Evolutionary conservation across 2,329 filamentous ascomycete genomes (phyloP), one percentile per base, ranked within the genome.

Genomic region (Apiospora kogelbergensis): DNA sequence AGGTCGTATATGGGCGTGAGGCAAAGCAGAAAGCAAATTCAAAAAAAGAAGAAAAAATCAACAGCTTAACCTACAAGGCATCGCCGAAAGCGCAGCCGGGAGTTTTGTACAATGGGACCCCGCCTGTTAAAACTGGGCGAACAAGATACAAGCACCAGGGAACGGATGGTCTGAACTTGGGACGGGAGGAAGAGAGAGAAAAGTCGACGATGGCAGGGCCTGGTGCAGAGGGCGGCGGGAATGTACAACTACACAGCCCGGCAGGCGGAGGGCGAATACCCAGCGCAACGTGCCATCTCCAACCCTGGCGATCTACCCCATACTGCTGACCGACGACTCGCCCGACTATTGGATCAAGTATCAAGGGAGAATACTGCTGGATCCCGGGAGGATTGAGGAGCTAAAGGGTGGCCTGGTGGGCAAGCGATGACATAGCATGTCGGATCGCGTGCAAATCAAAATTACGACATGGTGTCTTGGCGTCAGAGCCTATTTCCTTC

Each of bases 281-380:
- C 53, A 60, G 53, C 53, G 53, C 53, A 60, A 60, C 53, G 53
- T 60, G 30, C 53, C 53, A 60, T 60, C 26, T 20, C 53, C 17
- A 37, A 60, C 37, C 53, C 53, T 60, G 53, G 53, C 53, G 53
- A 60, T 60, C 53, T 37, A 60, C 53, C 53, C 53, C 53, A 60
- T 60, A 60, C 53, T 60, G 53, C 53, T 60, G 53, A 60, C 53
- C 53, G 53, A 60, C 53, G 53, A 60, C 53, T 60, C 53, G 53
- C 30, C 53, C 53, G 53, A 60, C 53, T 11, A 60, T 60, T 60
- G 53, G 53, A 60, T 37, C 53, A 17, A n/a, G 24, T 30, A 33
- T 26, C 46, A 15, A 26, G 26, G 17, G 17, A 33, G 48, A 15
- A 7, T 33, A 15, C 20, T 57, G 48, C 46, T 53, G 46, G 46